These are phyloP conservation scores for Tripidium arundinaceum DNA, from an alignment of 202 grass and related monocot species.

Conservation along the genomic window DNA sequence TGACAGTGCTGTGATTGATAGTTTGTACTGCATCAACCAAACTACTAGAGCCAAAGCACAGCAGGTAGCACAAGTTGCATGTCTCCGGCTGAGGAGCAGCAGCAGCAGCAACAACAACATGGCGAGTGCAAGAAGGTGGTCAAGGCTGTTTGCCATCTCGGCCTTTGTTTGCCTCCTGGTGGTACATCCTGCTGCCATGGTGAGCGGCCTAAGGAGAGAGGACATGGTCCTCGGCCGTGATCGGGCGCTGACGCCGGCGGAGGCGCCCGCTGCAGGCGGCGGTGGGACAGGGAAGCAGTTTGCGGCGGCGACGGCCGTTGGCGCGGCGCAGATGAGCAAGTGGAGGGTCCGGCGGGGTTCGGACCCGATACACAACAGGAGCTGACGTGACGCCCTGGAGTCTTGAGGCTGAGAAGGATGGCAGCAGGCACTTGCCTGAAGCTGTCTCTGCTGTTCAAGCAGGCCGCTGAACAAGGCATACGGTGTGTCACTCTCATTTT, in stretches of 20 bases:
- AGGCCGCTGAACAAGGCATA: not conserved
- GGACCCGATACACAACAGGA: conserved; percentile 73
- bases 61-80: conserved; percentile 21
- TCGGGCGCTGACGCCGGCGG: not conserved
- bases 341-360: conserved; percentile 61
- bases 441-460: not conserved
- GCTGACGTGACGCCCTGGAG: conserved; percentile 1
- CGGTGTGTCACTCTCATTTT: not conserved
- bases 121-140: conserved; percentile 17
- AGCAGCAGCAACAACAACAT: conserved; percentile 13
- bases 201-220: conserved; percentile 10
- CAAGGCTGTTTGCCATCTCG: conserved; percentile 25
- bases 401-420: not conserved
- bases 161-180: conserved; percentile 41
- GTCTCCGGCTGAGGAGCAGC: conserved; percentile 40
- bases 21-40: conserved; percentile 21
- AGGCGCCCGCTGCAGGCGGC: not conserved
- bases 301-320: conserved; percentile 8
- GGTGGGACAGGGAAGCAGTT: conserved; percentile 12
- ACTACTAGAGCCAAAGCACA: not conserved
- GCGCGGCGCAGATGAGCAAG: conserved; percentile 45
- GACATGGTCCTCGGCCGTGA: conserved; percentile 19
- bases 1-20: conserved; percentile 34
- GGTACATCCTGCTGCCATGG: not conserved
- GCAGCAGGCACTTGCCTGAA: not conserved